Evolutionary conservation across 1,284 basidiomycete species (phyloP).

Genomic region (Pseudozyma hubeiensis): DNA sequence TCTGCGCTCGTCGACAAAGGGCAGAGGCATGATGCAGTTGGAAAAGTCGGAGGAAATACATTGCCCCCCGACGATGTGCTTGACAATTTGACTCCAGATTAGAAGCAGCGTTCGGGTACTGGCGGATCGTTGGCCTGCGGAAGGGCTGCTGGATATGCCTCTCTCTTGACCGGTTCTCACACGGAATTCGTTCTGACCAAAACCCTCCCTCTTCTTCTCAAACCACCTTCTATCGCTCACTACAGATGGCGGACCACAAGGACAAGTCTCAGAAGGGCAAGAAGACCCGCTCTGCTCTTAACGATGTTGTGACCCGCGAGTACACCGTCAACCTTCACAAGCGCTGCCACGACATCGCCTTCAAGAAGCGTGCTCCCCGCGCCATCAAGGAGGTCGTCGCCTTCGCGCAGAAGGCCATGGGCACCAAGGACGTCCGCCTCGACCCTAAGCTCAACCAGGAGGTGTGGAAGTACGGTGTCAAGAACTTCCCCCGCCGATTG

Average conservation of each 20-base stretch:
- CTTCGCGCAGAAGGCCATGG: constrained; percentile 68
- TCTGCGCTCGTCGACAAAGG: too few species aligned
- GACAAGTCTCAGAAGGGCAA: constrained; percentile 66
- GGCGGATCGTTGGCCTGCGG: too few species aligned
- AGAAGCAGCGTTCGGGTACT: too few species aligned
- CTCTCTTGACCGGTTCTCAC: background rate
- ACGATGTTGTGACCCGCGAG: constrained; percentile 63
- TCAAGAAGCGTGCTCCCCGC: constrained; percentile 68
- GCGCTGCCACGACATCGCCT: constrained; percentile 62
- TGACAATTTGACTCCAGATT: too few species aligned
- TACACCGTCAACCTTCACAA: constrained; percentile 69
- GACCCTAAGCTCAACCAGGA: constrained; percentile 69
- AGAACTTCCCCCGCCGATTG: constrained; percentile 66
- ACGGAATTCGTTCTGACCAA: constrained; percentile 14
- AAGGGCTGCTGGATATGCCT: background rate
- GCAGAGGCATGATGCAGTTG: too few species aligned
- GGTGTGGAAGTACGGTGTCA: constrained; percentile 68
- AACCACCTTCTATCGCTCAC: constrained; percentile 3
- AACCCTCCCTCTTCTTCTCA: background rate
- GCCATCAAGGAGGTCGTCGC: constrained; percentile 68
- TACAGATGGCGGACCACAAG: constrained; percentile 60
- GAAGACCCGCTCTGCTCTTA: constrained; percentile 68
- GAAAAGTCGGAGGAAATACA: too few species aligned
- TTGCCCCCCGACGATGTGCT: too few species aligned
- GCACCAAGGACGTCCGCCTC: constrained; percentile 68